Evolutionary conservation across 2,329 filamentous ascomycete genomes (phyloP).

Genomic region (Xylaria digitata): DNA sequence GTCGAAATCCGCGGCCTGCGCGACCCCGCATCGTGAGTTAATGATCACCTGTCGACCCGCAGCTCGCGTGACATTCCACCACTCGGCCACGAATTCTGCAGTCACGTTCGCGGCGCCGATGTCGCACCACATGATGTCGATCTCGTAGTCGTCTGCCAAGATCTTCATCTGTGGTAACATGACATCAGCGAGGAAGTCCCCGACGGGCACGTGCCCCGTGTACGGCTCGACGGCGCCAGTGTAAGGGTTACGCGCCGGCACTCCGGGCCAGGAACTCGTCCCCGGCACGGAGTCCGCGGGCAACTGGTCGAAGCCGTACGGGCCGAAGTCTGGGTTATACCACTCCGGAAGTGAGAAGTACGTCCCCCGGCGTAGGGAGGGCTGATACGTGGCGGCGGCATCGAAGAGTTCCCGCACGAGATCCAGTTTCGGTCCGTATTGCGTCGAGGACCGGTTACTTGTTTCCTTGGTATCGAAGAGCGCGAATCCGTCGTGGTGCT

Average conservation of each 20-base stretch:
- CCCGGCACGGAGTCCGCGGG: conserved; percentile 40
- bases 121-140: conserved; percentile 64
- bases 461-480: conserved; percentile 56
- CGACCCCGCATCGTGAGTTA: conserved; percentile 67
- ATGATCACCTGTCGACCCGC: conserved; percentile 63
- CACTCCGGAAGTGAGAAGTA: conserved; percentile 63
- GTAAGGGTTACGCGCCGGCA: conserved; percentile 57
- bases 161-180: conserved; percentile 60
- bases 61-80: conserved; percentile 55
- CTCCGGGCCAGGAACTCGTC: conserved; percentile 53
- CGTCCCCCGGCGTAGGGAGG: conserved; percentile 56
- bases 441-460: conserved; percentile 55
- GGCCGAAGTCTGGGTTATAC: conserved; percentile 60
- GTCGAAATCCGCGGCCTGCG: conserved; percentile 65
- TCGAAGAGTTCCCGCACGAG: conserved; percentile 58
- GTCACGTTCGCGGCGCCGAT: conserved; percentile 57
- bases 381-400: conserved; percentile 55
- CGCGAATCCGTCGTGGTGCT: conserved; percentile 62
- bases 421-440: conserved; percentile 56
- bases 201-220: conserved; percentile 54
- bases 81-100: conserved; percentile 54
- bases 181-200: conserved; percentile 57
- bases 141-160: conserved; percentile 56
- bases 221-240: conserved; percentile 56
- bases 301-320: conserved; percentile 56